Base-by-base conservation (phyloP, 768 basidiomycete genomes). In the Kwoniella sp. region DNA sequence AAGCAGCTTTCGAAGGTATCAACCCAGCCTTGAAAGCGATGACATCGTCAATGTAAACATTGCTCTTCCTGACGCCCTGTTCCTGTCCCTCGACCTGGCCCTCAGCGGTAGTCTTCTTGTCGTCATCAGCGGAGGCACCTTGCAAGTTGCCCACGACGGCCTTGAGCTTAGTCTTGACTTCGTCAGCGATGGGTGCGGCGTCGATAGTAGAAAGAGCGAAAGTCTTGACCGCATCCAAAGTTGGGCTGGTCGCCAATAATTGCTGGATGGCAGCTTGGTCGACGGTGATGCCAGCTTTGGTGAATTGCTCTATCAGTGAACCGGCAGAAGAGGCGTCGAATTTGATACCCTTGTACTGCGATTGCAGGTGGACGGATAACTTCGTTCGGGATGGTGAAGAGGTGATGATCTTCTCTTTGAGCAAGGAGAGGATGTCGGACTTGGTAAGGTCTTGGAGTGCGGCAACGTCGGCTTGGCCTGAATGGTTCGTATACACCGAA, bases 291-390 rank as follows among this genome's bases (percentile, higher is more conserved):
- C 82, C 82, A 55, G 85, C 81, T 59, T 82, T 80, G 37, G 82
- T 84, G 26, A 91, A 82, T 12, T 84, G 76, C 13, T 76, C 78
- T 65, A 87, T 85, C 68, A 93, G 89, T 4, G 86, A 87, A 62
- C 86, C 81, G 38, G 86, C 84, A 4, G 90, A 87, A 3, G 86
- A 84, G 1, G 82, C 74, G 73, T 90, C 90, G 76, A 93, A 85
- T 67, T 84, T 87, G 71, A 73, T 38, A 34, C 75, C 72, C 54
- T 66, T 56, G 86, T 85, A 78, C 86, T 87, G 88, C 12, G 91
- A 92, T 51, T 84, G 83, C 81, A 91, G 83, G 68, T 94, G 95
- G 53, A 91, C 84, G 0, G 93, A 92, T 57, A 93, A 82, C 81
- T 98, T 98, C 15, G 89, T 84, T 41, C 94, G 88, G 1, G 83